These are phyloP conservation scores for Biscogniauxia marginata DNA, from an alignment of 2,329 filamentous ascomycete species.

Conservation along the genomic window DNA sequence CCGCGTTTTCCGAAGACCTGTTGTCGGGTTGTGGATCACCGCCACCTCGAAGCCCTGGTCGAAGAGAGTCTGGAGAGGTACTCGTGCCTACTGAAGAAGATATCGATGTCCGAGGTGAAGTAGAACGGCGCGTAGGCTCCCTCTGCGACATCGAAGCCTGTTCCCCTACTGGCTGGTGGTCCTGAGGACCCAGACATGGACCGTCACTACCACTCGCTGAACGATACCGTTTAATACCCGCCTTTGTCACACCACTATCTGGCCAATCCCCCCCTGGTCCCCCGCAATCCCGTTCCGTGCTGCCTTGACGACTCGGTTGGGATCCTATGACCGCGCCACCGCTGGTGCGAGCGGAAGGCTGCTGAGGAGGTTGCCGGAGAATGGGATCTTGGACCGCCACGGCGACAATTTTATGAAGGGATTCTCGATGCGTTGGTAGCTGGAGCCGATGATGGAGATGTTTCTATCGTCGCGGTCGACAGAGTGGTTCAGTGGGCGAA, in stretches of 20 bases:
- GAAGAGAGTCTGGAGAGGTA: conserved; percentile 29
- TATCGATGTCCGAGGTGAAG: conserved; percentile 49
- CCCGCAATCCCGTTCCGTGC: conserved; percentile 22
- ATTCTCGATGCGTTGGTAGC: conserved; percentile 9
- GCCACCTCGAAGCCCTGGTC: conserved; percentile 29
- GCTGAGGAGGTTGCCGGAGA: conserved; percentile 31
- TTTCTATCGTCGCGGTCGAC: conserved; percentile 4
- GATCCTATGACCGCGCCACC: conserved; percentile 30
- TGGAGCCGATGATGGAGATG: conserved; percentile 3
- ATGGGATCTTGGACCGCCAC: conserved; percentile 40
- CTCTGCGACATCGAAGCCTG: conserved; percentile 65
- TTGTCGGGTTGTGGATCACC: conserved; percentile 30
- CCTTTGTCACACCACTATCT: conserved; percentile 24
- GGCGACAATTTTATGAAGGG: conserved; percentile 24
- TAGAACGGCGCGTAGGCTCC: conserved; percentile 55
- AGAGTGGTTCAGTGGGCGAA: conserved; percentile 10
- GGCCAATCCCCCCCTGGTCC: conserved; percentile 28
- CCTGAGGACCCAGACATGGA: conserved; percentile 59
- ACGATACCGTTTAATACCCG: conserved; percentile 30
- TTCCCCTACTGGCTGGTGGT: conserved; percentile 53
- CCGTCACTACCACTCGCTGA: conserved; percentile 31
- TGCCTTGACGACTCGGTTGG: conserved; percentile 22
- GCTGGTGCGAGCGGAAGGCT: conserved; percentile 29
- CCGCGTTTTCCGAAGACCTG: conserved; percentile 28
- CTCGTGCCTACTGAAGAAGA: conserved; percentile 40